Base-by-base conservation (phyloP, 768 basidiomycete genomes). In the Trametes cubensis region DNA sequence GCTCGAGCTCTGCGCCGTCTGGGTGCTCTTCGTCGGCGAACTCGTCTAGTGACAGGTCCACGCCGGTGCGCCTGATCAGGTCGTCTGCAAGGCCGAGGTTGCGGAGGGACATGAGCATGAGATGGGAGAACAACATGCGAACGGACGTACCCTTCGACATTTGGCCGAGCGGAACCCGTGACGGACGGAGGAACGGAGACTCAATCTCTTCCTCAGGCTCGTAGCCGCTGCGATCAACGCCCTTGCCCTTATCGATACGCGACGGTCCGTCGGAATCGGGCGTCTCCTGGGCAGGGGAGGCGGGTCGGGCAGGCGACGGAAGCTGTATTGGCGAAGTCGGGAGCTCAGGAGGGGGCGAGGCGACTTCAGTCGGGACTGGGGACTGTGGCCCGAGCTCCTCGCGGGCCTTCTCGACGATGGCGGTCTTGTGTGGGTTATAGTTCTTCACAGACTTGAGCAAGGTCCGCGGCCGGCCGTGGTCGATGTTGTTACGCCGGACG, bases 231-330 rank as follows among this genome's bases (percentile, higher is more conserved):
- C 38, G 52, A 23, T 54, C 52, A 2, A 60, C 44, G 11, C 53
- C 46, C 53, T 61, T 61, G 13, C 53, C 60, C 46, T 61, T 61
- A 20, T 48, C 26, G 18, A 46, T 45, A 20, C 20, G 25, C 20
- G 17, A 39, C 52, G 20, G 28, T 6, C 17, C n/a, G n/a, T n/a
- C n/a, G 3, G 26, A 34, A n/a, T 3, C 34, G 13, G 25, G 5
- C 45, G 45, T n/a, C 23, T 20, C 26, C 23, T 11, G 26, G 6
- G 10, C 15, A 18, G 15, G 26, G 4, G n/a, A 39, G 10, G 30
- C n/a, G 2, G 20, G 52, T n/a, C 15, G 34, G n/a, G 20, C 14
- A 34, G 34, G 10, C 6, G 2, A 10, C 34, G 10, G 10, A 34
- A 2, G 34, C 5, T 34, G 10, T 10, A 34, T 34, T 11, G 34